Base-by-base conservation (phyloP, 768 basidiomycete genomes). In the Kwoniella mangroviensis region DNA sequence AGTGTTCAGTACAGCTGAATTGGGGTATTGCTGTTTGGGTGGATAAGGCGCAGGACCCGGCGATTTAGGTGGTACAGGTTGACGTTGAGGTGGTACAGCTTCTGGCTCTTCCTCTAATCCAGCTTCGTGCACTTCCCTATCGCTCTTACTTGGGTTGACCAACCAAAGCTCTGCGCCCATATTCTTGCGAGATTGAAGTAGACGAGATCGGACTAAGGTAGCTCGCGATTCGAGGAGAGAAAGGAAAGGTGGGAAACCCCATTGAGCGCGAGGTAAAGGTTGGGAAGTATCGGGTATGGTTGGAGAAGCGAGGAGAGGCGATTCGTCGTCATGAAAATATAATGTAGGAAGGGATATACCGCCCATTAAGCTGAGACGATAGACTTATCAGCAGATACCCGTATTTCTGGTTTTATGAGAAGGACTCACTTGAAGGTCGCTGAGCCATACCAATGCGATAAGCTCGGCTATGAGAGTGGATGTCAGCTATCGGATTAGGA, bases 291-390 rank as follows among this genome's bases (percentile, higher is more conserved):
- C 61, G 9, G 72, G 70, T 24, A 53, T 41, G 17, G 61, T 43
- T 12, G 74, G 63, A 6, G 75, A 66, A 22, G 78, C 63, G 22
- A 81, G 75, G 34, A 81, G 68, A 5, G 88, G 88, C 0, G 94
- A 95, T 82, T 98, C 95, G 75, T 98, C 95, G 79, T 98, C 97
- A 82, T 98, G 97, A 83, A 98, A 98, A 83, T 94, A 89, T 2
- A 99, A 87, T 0, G 92, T 93, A 0, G 94, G 93, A 0, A 97
- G 86, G 1, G 94, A 80, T 12, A 83, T 58, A n/a, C 82, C 82
- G n/a, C 81, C 82, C 12, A 74, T 70, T 5, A 83, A 67, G 54
- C 80, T 81, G 40, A 6, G 26, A 10, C 2, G 17, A 61, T 12
- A 24, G n/a, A 61, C 13, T 7, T 28, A 26, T 53, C 28, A 45